phyloP scores from a whole-genome alignment of 1,139 yeast genomes.

The Yamadazyma triangularis region DNA sequence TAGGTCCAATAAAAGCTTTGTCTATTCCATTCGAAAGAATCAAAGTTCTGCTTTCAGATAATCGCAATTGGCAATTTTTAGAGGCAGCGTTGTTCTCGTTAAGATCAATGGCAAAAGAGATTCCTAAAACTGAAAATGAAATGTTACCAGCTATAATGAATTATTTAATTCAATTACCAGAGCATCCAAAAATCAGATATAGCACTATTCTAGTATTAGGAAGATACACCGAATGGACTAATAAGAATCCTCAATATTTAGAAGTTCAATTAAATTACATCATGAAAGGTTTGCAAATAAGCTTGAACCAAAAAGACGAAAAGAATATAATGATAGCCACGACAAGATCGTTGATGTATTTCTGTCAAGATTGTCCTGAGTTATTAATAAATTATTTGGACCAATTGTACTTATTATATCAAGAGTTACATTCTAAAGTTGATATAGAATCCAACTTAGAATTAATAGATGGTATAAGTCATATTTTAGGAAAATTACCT shows the following conservation, averaged over 20 bases:
- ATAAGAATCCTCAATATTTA: conserved; percentile 74
- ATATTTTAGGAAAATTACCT: conserved; percentile 59
- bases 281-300: conserved; percentile 58
- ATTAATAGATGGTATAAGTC: conserved; percentile 86
- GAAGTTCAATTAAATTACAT: conserved; percentile 84
- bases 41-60: conserved; percentile 29
- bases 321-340: conserved; percentile 76
- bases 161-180: conserved; percentile 66
- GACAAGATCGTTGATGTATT: conserved; percentile 89
- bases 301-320: conserved; percentile 12
- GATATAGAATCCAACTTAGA: conserved; percentile 74
- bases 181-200: conserved; percentile 81
- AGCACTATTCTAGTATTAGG: conserved; percentile 93
- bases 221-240: conserved; percentile 93
- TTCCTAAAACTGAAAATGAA: conserved; percentile 60
- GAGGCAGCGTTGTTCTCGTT: conserved; percentile 90
- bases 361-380: conserved; percentile 85
- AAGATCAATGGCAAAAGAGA: conserved; percentile 94
- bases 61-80: conserved; percentile 69
- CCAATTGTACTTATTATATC: conserved; percentile 73
- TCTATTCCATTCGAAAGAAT: conserved; percentile 55
- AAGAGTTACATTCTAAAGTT: conserved; percentile 51
- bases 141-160: conserved; percentile 80
- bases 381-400: conserved; percentile 66
- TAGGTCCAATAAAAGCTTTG: conserved; percentile 72